Evolutionary conservation across 768 basidiomycete species (phyloP), one percentile per base, ranked within the genome.

Genomic region (Trametes gibbosa): DNA sequence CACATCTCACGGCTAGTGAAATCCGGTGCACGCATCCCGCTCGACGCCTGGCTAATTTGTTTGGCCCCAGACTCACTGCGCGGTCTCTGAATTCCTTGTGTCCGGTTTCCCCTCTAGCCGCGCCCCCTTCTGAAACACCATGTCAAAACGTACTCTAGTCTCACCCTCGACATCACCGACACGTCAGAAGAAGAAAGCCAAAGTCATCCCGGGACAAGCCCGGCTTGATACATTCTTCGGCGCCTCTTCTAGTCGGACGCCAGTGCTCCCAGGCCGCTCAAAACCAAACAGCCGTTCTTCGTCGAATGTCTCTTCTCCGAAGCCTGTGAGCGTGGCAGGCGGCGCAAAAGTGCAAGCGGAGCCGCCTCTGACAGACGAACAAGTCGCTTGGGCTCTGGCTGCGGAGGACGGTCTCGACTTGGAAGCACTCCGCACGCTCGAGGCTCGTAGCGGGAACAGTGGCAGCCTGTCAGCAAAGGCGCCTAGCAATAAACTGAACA

Each of bases 371-470:
- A 52, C 53, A 34, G 66, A 67, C 46, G 66, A 65, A 29, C 48
- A 63, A 21, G 34, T 66, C 23, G 69, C 67, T 16, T 66, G 65
- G 57, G 53, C 55, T 37, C 52, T 68, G 9, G 66, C 66, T 16
- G 52, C 66, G 21, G 61, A 67, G 35, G 67, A 70, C 23, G 69
- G 69, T 4, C 54, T 66, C 29, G 66, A 70, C 55, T 16, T 67
- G 16, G 58, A 66, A 13, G 55, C 56, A 40, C 61, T 70, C 21
- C 58, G 56, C 21, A 59, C 58, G 43, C 62, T 66, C 41, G 67
- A 66, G 53, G 43, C 54, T 45, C 24, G 25, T 27, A n/a, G 29
- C 37, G 27, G 55, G 5, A 32, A 46, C 21, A 17, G 23, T 23
- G 39, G 24, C 24, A 50, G 10, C 29, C 40, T 42, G 56, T 39